Conservation (phyloP, 2,329 filamentous ascomycete species). For the Tolypocladium nubicola region DNA sequence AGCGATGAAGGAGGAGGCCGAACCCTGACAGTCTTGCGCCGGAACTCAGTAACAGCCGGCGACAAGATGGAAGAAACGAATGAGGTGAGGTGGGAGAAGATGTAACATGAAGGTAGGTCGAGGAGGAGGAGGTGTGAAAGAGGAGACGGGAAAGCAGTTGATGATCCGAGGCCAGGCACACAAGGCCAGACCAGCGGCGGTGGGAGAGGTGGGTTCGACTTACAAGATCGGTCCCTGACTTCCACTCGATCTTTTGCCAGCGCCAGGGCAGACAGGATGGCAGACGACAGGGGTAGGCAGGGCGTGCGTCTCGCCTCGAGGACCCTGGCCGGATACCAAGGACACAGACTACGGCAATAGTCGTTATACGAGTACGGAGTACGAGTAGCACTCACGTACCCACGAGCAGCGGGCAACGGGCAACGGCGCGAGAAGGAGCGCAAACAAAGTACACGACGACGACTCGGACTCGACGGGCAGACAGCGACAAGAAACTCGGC, state of each 20-base stretch:
- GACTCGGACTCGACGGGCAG: neutral
- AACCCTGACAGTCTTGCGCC: neutral
- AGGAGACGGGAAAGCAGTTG: neutral
- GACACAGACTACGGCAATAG: neutral
- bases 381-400: neutral
- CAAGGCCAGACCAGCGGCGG: neutral
- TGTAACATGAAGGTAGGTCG: neutral
- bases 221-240: slow-evolving; percentile 6
- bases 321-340: neutral
- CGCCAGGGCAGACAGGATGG: neutral
- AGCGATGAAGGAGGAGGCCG: neutral
- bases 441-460: neutral
- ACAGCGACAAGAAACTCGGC: neutral
- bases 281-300: neutral
- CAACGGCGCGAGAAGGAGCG: neutral
- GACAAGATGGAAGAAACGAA: neutral
- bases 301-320: neutral
- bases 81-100: neutral
- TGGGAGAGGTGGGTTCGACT: neutral
- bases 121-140: neutral
- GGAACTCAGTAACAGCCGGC: neutral
- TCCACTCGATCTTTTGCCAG: slow-evolving; percentile 7
- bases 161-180: neutral
- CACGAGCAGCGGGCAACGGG: neutral
- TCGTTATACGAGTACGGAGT: neutral